These are phyloP conservation scores for Boletus calvinii DNA, from an alignment of 1,284 basidiomycete species.

Conservation along the genomic window DNA sequence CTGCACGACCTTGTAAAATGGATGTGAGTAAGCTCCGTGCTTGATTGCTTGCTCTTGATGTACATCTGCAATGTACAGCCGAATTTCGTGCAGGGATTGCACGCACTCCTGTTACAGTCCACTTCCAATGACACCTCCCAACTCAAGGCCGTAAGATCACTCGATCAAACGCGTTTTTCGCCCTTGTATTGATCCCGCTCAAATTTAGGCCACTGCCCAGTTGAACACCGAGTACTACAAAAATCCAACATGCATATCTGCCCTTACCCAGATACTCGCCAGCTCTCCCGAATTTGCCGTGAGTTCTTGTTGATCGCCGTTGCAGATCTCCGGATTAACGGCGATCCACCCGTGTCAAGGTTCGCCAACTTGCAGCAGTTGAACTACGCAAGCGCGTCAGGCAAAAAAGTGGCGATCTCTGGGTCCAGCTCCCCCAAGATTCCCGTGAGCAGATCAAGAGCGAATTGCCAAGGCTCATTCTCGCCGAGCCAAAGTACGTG, in stretches of 20 bases:
- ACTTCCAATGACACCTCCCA: conserved; percentile 84
- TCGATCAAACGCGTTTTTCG: conserved; percentile 26
- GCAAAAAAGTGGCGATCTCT: conserved; percentile 80
- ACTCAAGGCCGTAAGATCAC: conserved; percentile 77
- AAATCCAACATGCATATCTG: conserved; percentile 86
- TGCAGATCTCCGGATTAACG: conserved; percentile 6
- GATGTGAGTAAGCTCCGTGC: conserved; percentile 26
- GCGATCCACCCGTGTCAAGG: conserved; percentile 45
- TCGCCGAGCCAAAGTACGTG: conserved; percentile 77
- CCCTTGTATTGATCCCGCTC: conserved; percentile 6
- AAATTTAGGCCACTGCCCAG: conserved; percentile 79
- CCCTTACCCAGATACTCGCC: conserved; percentile 86
- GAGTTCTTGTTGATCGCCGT: conserved; percentile 31
- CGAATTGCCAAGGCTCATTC: conserved; percentile 78
- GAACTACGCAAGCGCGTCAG: conserved; percentile 93
- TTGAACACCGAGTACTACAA: conserved; percentile 94
- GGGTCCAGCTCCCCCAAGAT: conserved; percentile 72
- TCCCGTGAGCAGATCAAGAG: conserved; percentile 85
- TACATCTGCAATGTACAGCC: conserved; percentile 41
- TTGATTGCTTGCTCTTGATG: not conserved
- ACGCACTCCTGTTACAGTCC: conserved; percentile 81
- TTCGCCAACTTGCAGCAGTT: conserved; percentile 97
- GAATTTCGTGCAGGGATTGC: conserved; percentile 73
- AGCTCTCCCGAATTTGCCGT: conserved; percentile 77
- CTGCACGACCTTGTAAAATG: conserved; percentile 24